Evolutionary conservation across 345 rosid species (phyloP).

Genomic region (Gynandropsis gynandra): DNA sequence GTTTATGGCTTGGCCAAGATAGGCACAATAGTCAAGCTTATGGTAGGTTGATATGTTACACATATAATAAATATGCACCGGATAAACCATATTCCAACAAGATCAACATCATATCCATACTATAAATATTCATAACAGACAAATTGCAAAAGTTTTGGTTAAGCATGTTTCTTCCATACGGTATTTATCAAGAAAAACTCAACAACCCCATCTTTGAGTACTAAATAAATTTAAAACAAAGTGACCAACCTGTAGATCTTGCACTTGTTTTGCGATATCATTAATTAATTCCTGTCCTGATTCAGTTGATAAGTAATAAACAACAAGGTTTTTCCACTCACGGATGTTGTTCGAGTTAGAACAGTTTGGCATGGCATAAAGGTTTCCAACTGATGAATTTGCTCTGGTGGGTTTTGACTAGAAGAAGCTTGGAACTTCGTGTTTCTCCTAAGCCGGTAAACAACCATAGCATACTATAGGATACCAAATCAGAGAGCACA

Average conservation of each 20-base stretch:
- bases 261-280: slow-evolving; percentile 24
- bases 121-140: no score
- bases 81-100: no score
- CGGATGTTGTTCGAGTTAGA: slow-evolving; percentile 2
- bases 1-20: no score
- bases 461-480: slow-evolving; percentile 60
- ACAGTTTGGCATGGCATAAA: not conserved
- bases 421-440: slow-evolving; percentile 37
- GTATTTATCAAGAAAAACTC: not conserved
- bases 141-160: no score
- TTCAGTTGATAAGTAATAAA: slow-evolving; percentile 25
- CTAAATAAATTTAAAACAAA: slow-evolving; percentile 16
- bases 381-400: slow-evolving; percentile 14
- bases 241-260: slow-evolving; percentile 36
- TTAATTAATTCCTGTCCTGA: slow-evolving; percentile 21
- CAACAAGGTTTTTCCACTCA: slow-evolving; percentile 24
- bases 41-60: no score
- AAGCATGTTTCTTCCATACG: no score
- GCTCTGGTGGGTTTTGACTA: slow-evolving; percentile 19
- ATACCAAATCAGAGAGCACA: not conserved
- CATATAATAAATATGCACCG: no score
- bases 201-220: not conserved
- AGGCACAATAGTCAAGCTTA: no score
- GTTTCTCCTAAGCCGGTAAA: slow-evolving; percentile 73
- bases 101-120: no score